Evolutionary conservation across 177 flowering plant species (phyloP).

Genomic region (Vitis hybrid): DNA sequence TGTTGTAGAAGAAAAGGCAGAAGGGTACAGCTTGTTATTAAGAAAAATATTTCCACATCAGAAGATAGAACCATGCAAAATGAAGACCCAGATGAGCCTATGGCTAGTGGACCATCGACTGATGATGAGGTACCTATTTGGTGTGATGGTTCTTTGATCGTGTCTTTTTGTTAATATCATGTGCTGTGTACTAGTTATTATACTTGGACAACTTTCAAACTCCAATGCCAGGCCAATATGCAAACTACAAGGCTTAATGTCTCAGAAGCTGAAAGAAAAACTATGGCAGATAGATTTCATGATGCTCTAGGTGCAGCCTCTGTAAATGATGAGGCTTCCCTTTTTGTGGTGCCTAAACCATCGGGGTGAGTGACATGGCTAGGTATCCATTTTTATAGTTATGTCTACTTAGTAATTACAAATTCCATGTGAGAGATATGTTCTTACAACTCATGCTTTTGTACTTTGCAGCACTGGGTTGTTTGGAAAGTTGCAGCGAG

Average conservation of each 20-base stretch:
- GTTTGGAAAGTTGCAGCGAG: slow-evolving; percentile 66
- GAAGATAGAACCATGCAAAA: slow-evolving; percentile 32
- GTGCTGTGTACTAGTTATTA: background rate
- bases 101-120: slow-evolving; percentile 45
- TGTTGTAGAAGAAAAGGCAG: slow-evolving; percentile 31
- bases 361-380: slow-evolving; percentile 36
- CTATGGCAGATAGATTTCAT: slow-evolving; percentile 65
- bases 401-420: background rate
- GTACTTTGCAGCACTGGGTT: slow-evolving; percentile 47
- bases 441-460: slow-evolving; percentile 1
- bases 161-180: background rate
- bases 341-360: slow-evolving; percentile 29
- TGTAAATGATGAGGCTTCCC: slow-evolving; percentile 22
- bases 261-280: slow-evolving; percentile 34
- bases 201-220: background rate
- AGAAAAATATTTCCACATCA: slow-evolving; percentile 27
- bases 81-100: slow-evolving; percentile 51
- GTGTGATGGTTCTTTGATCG: background rate
- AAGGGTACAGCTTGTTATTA: slow-evolving; percentile 18
- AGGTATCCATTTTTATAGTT: background rate
- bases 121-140: slow-evolving; percentile 58
- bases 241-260: slow-evolving; percentile 23
- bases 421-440: background rate
- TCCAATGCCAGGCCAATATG: slow-evolving; percentile 33
- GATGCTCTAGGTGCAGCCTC: slow-evolving; percentile 58